Evolutionary conservation across 2,329 filamentous ascomycete species (phyloP), one percentile per base, ranked within the genome.

Genomic region (Cladobotryum protrusum): DNA sequence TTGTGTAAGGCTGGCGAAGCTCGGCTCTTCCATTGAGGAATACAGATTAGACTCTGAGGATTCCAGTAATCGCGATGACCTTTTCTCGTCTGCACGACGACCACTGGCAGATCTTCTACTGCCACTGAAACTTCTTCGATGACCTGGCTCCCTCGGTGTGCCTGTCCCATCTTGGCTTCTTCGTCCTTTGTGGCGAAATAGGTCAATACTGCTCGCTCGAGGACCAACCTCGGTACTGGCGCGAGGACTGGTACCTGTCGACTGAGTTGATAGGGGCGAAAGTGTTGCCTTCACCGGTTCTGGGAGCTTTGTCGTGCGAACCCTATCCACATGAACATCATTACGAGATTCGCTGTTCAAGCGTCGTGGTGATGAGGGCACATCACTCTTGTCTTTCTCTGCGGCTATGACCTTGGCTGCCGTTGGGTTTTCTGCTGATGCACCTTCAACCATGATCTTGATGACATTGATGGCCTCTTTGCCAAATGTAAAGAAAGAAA

Each of bases 401-500:
- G 52, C 47, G 3, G 54, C 54, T 12, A 57, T 48, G 2, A 53
- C 47, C 36, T 61, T 61, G 4, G 54, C 61, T 9, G 55, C 53
- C 1, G 61, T 58, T 32, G 58, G 58, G 20, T 43, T 74, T 67
- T 45, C 73, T 67, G 48, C 60, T 3, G 79, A 72, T 19, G 81
- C 78, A 55, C 85, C 82, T 44, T 87, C 83, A 9, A 90, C 78
- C 47, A 95, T 72, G 39, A 82, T 80, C 54, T 82, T 87, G 46
- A 99, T 74, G 2, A 93, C 79, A 45, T 85, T 82, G 55, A 95
- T 81, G 13, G 89, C 92, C 59, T 96, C 88, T 60, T 87, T 83
- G 6, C 90, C 90, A 55, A 85, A 85, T 57, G 82, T 86, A 65
- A 96, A 96, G 69, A 97, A 97, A 0, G 91, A 93, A 67, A 99